Evolutionary conservation across 2,329 filamentous ascomycete genomes (phyloP).

Genomic region (Cordyceps farinosa): DNA sequence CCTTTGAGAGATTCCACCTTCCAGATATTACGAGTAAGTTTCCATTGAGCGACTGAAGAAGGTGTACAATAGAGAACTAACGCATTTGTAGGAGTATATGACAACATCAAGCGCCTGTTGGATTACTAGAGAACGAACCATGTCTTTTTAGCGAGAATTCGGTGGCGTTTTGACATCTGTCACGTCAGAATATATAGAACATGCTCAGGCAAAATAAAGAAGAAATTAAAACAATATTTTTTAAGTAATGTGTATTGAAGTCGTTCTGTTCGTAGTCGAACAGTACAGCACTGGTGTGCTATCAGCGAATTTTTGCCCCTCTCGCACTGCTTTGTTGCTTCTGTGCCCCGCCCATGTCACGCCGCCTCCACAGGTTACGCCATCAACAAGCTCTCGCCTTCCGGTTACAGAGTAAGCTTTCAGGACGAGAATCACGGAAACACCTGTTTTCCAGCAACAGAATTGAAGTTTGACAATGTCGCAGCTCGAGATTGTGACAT

Average conservation of each 20-base stretch:
- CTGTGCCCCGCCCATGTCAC: constrained; percentile 16
- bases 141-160: constrained; percentile 3
- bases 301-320: background rate
- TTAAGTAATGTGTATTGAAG: background rate
- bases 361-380: constrained; percentile 16
- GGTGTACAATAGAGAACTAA: background rate
- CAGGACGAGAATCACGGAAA: background rate
- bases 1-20: constrained; percentile 76
- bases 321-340: constrained; percentile 1
- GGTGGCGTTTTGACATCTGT: background rate
- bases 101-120: constrained; percentile 63
- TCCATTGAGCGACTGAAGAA: background rate
- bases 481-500: constrained; percentile 54
- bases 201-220: constrained; percentile 6
- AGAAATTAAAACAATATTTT: background rate
- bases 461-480: constrained; percentile 29
- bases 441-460: constrained; percentile 10
- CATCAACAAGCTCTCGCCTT: constrained; percentile 15
- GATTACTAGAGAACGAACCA: constrained; percentile 51
- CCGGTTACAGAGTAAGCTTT: background rate
- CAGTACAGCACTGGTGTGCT: background rate
- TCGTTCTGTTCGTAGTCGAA: too few relatives aligned
- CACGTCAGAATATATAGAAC: background rate
- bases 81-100: constrained; percentile 58
- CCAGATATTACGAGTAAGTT: constrained; percentile 81